Percentiles rank a stretch among this genome's conserved stretches.
Conservation (phyloP, 805 yeast genomes). For the Kodamaea hsintzibuensis region DNA sequence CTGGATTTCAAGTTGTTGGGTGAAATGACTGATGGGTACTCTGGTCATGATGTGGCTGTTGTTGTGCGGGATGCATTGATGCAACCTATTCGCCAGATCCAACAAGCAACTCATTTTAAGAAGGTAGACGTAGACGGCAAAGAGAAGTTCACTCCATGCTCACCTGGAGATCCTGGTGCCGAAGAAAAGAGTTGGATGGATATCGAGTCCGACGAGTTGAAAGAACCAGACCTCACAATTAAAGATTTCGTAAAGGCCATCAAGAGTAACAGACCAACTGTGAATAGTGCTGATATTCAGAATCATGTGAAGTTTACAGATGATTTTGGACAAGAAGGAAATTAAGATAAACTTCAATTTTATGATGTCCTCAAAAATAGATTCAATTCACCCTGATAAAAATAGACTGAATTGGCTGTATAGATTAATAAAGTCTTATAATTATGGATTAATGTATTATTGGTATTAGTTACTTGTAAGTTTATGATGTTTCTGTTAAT, state of each 20-base stretch:
- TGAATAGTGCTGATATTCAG: constrained; percentile 76
- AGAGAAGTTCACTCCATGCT: constrained; percentile 79
- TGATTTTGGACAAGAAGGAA: constrained; percentile 98
- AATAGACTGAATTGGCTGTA: neutral
- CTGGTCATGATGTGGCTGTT: constrained; percentile 96
- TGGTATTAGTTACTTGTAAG: too few relatives aligned
- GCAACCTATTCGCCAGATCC: constrained; percentile 97
- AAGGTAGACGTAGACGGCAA: constrained; percentile 44
- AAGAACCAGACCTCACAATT: constrained; percentile 85
- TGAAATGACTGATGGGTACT: constrained; percentile 94
- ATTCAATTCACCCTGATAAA: neutral
- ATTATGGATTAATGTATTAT: too few relatives aligned
- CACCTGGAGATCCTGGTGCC: constrained; percentile 93
- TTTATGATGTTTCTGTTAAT: too few relatives aligned
- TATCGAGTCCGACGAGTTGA: constrained; percentile 81
- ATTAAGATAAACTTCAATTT: constrained; percentile 33
- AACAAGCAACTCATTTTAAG: constrained; percentile 93
- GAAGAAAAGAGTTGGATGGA: constrained; percentile 92
- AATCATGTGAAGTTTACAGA: constrained; percentile 86
- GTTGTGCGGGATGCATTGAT: constrained; percentile 95
- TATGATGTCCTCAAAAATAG: neutral
- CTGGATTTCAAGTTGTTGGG: constrained; percentile 80
- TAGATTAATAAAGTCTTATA: neutral
- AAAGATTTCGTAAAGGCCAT: constrained; percentile 94
- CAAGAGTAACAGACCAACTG: constrained; percentile 91